Evolutionary conservation across 2,329 filamentous ascomycete species (phyloP), one percentile per base, ranked within the genome.

Genomic region (Colletotrichum sojae): DNA sequence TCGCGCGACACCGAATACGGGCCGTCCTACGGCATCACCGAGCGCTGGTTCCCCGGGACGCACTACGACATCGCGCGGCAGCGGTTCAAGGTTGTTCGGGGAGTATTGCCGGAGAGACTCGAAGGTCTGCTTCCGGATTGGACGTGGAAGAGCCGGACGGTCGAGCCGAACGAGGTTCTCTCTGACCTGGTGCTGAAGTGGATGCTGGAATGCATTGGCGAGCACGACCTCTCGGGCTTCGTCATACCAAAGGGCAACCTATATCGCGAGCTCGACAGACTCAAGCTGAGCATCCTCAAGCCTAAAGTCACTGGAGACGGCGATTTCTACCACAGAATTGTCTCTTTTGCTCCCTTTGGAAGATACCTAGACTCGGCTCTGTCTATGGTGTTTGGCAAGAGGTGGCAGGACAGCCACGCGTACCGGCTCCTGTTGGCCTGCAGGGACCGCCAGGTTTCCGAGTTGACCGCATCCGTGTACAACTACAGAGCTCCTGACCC

Each of bases 111-210:
- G 2, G 22, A 54, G 25, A 18, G 46, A 0, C 64, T 83, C 3
- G 73, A 79, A 51, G 64, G 43, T 3, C 72, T 74, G 1, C 67
- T 83, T 25, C 67, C 73, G 0, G 75, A 73, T 18, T 83, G 66
- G 63, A 54, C 56, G 3, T 72, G 60, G 65, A 60, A 57, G 16
- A 78, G 70, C 27, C 70, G 63, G 10, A 63, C 58, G 6, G 61
- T 75, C 31, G 22, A 58, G 43, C 73, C 73, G 2, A 75, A 75
- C 45, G 68, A 74, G 52, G 65, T 73, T 6, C 70, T 75, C 9
- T 45, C 72, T 1, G 72, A 75, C 20, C 53, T 73, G 6, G 72
- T 57, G 2, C 39, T 75, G 18, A 63, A 60, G 31, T 73, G 71
- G 73, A 74, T 75, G 64, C 49, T 75, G n/a, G 65, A 71, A 18